Percentiles rank a stretch among this genome's conserved stretches.
These are phyloP conservation scores for Stachybotrys elegans DNA, from an alignment of 2,329 filamentous ascomycete species.

Conservation along the genomic window DNA sequence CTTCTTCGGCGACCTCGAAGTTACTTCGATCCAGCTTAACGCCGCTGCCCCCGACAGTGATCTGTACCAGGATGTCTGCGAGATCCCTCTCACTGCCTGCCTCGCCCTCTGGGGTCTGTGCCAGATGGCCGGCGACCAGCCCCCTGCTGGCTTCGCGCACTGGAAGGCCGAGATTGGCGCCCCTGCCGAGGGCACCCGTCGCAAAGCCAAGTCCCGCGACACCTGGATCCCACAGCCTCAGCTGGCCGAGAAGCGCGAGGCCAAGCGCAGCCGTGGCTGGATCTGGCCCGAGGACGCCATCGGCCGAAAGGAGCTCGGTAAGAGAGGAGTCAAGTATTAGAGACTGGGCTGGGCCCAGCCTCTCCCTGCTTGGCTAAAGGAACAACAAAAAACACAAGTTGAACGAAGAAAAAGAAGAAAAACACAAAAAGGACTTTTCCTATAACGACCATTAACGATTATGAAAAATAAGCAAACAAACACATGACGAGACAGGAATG, in stretches of 20 bases:
- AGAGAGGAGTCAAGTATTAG: slow-evolving; percentile 58
- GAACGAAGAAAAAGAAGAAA: no score
- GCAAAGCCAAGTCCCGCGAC: slow-evolving; percentile 66
- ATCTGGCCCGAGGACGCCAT: slow-evolving; percentile 70
- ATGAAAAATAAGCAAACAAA: no score
- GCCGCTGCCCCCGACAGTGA: slow-evolving; percentile 24
- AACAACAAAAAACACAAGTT: no score
- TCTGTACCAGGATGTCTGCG: slow-evolving; percentile 23
- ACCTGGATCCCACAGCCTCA: slow-evolving; percentile 71
- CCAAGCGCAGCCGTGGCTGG: slow-evolving; percentile 70
- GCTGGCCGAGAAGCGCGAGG: slow-evolving; percentile 69
- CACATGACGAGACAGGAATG: no score
- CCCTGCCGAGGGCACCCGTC: slow-evolving; percentile 65
- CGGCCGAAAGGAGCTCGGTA: slow-evolving; percentile 66
- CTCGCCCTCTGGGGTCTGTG: slow-evolving; percentile 75
- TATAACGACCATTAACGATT: no score
- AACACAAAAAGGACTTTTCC: no score
- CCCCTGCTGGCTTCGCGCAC: slow-evolving; percentile 48
- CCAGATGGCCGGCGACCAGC: slow-evolving; percentile 59
- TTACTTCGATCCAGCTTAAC: slow-evolving; percentile 58
- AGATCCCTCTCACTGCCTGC: slow-evolving; percentile 59
- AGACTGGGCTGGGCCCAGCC: no score
- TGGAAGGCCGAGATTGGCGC: slow-evolving; percentile 72
- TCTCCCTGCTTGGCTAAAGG: no score
- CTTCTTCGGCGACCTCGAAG: slow-evolving; percentile 84